Evolutionary conservation across 495 filamentous ascomycete genomes (phyloP).

Genomic region (Talaromyces adpressus): DNA sequence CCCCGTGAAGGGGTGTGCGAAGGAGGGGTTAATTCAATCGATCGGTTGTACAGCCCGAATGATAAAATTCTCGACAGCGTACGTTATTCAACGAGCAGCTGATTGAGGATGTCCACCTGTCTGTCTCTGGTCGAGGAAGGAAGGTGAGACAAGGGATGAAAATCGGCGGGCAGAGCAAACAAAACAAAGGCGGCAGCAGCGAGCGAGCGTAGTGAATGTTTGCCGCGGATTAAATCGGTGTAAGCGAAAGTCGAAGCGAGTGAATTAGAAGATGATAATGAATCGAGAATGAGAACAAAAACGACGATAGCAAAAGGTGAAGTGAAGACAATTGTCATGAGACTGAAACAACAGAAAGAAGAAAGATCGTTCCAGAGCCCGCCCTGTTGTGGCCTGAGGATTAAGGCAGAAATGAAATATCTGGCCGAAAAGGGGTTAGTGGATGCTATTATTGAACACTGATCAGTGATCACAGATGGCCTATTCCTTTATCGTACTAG

Average conservation of each 20-base stretch:
- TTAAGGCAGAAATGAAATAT: not conserved
- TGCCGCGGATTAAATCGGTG: not conserved
- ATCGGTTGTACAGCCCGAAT: not conserved
- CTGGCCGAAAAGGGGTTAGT: not conserved
- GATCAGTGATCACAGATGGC: not conserved
- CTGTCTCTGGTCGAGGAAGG: not conserved
- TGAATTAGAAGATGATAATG: not conserved
- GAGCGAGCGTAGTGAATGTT: not conserved
- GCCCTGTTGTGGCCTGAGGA: not conserved
- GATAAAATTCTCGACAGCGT: not conserved
- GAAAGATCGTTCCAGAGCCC: conserved; percentile 7
- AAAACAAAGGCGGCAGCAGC: not conserved
- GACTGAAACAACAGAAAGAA: conserved; percentile 12
- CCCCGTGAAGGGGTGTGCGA: not conserved
- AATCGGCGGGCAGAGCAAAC: conserved; percentile 9
- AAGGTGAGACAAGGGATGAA: conserved; percentile 16
- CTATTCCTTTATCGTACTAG: not conserved
- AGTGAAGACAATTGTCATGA: conserved; percentile 6
- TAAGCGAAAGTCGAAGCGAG: not conserved
- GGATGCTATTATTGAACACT: conserved; percentile 1
- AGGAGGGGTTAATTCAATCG: not conserved
- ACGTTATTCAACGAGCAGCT: not conserved
- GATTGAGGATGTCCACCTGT: not conserved
- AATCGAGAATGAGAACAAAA: not conserved
- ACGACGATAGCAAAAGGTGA: not conserved